Evolutionary conservation across 805 yeast species (phyloP), one percentile per base, ranked within the genome.

Genomic region (Clavispora phyllophila): DNA sequence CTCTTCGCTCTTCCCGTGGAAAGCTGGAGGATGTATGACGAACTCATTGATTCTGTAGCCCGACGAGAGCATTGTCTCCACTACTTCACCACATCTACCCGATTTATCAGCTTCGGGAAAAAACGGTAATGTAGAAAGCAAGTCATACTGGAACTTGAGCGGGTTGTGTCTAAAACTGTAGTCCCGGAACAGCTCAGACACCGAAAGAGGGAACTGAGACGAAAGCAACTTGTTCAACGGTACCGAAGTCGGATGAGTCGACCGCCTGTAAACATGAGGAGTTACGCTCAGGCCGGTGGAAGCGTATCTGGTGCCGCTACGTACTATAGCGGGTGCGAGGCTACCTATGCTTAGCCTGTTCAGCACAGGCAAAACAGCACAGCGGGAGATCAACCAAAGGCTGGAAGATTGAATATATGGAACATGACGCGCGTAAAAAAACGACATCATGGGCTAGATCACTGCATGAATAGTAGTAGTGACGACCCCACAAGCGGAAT

Each of bases 171-270:
- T 59, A 15, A 52, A 53, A 7, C 56, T 45, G 52, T 67, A 84
- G 60, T 84, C 84, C n/a, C 57, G 56, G 20, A 76, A 50, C 15
- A 86, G 81, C 36, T 81, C 76, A 5, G 55, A 52, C 0, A 79
- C 46, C 5, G 77, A 59, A 10, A 82, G 62, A 0, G 91, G 91
- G 55, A 84, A 84, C 35, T 73, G 66, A 41, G 68, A 70, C 8
- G 76, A 66, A 20, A 81, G 60, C 12, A 84, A 66, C 50, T 77
- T 75, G 18, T 66, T 58, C 6, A 83, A 47, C 0, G 89, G 87
- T 0, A 82, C 73, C 0, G 87, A 86, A 0, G 82, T 71, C 1
- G 90, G 90, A 19, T 83, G 79, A 0, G 82, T 79, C 0, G 87
- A 71, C 20, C 81, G 56, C 45, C 62, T 72, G 50, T 78, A 79